Base-by-base conservation (phyloP, 1,284 basidiomycete genomes). In the Ustilago lituana region DNA sequence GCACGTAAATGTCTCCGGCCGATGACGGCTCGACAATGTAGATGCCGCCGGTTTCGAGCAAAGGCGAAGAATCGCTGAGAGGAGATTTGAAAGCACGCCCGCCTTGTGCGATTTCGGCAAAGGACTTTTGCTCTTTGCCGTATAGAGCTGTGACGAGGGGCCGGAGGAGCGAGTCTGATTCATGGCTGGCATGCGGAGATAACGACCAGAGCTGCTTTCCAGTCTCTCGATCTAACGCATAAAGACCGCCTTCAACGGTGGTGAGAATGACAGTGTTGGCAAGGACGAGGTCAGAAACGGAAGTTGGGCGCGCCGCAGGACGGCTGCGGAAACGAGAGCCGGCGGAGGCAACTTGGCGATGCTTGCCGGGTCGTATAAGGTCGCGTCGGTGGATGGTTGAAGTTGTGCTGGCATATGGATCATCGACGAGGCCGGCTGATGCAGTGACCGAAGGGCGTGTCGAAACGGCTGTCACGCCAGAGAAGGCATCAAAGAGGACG, bases 1-100 rank as follows among this genome's bases (percentile, higher is more conserved):
- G 87, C 49, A 94, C 87, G 82, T 92, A 95, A 74, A 95, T 91
- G 76, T 92, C 89, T 7, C 93, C 93, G 2, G 73, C 76, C 1
- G 89, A 88, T 84, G 93, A 90, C 0, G 93, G 93, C 79, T 95
- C 93, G 50, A 95, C 91, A 57, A 94, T 88, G 83, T 94, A 95
- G 45, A 90, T 86, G 78, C 94, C 92, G 55, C 88, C 87, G 33
- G 85, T 83, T 0, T 84, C 82, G 39, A 85, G 84, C 63, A 88
- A 87, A 49, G 77, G 68, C 15, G 76, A 53, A 17, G 68, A 53
- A 23, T 40, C 49, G 43, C 39, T 51, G 51, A 71, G 35, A 2
- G 66, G 59, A 36, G 59, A 63, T 3, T 43, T 40, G 48, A 69
- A 69, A 26, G 60, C 33, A 9, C 43, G 59, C 5, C 50, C 56